These are phyloP conservation scores for Beauveria caledonica DNA, from an alignment of 2,329 filamentous ascomycete genomes.

Conservation along the genomic window DNA sequence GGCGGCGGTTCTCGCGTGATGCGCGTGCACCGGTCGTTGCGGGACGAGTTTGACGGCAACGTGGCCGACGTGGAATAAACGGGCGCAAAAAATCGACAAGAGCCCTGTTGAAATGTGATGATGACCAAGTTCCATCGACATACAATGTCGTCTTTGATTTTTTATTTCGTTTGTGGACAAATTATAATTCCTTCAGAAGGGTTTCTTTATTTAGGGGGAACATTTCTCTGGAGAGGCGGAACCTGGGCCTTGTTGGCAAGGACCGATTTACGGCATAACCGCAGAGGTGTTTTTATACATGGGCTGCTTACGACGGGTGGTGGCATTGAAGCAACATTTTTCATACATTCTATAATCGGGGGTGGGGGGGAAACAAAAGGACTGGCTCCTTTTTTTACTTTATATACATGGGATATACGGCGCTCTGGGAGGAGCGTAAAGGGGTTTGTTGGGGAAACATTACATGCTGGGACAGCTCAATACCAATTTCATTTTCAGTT, in stretches of 20 bases:
- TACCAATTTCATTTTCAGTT: slow-evolving; percentile 3
- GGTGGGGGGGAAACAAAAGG: background rate
- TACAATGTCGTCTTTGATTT: background rate
- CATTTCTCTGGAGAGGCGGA: too few species aligned
- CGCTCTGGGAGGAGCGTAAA: background rate
- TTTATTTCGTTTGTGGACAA: background rate
- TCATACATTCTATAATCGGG: background rate
- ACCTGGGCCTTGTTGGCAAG: background rate
- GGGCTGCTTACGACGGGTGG: background rate
- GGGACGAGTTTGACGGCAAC: slow-evolving; percentile 7
- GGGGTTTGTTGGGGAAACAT: background rate
- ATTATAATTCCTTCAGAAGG: too few species aligned
- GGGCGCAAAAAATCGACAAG: background rate
- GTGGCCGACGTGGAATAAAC: slow-evolving; percentile 7
- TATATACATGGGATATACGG: background rate
- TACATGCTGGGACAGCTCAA: slow-evolving; percentile 6
- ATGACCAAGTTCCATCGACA: background rate
- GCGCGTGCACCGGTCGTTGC: background rate
- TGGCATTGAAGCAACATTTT: background rate
- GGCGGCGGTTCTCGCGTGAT: background rate
- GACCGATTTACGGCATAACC: background rate
- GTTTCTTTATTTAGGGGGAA: background rate
- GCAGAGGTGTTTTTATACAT: background rate
- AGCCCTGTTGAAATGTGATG: background rate
- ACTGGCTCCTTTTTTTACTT: background rate